These are phyloP conservation scores for Coemansia asiatica DNA, from an alignment of 192 early-diverging fungal species.

Conservation along the genomic window DNA sequence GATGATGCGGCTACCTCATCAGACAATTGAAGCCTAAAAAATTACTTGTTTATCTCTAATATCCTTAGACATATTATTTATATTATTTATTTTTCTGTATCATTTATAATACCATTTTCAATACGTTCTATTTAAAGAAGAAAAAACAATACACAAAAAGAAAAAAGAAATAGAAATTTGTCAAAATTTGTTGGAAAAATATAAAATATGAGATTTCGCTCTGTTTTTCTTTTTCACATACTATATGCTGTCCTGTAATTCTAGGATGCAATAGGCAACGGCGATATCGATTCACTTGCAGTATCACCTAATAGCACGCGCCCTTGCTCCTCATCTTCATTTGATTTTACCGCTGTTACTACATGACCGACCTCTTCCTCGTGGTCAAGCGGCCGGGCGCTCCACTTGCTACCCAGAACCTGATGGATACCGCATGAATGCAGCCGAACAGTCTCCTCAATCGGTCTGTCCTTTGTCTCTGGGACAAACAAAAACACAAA, in stretches of 20 bases:
- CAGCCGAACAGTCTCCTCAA: slow-evolving; percentile 61
- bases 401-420: slow-evolving; percentile 46
- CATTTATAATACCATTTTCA: too few relatives aligned
- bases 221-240: too few relatives aligned
- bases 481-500: slow-evolving; percentile 72
- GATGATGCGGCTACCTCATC: background rate
- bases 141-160: too few relatives aligned
- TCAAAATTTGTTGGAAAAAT: too few relatives aligned
- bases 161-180: too few relatives aligned
- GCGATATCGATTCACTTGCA: background rate
- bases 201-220: too few relatives aligned
- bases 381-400: slow-evolving; percentile 23
- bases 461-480: slow-evolving; percentile 75
- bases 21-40: background rate
- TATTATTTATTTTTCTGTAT: background rate
- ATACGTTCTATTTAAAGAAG: too few relatives aligned
- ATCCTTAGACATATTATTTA: background rate
- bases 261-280: background rate
- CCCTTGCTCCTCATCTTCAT: background rate
- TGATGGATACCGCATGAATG: slow-evolving; percentile 51
- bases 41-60: background rate
- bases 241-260: too few relatives aligned
- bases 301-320: background rate
- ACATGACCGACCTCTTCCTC: slow-evolving; percentile 12
- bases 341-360: background rate